Evolutionary conservation across 257 asterid genomes (phyloP), one percentile per base, ranked within the genome.

Genomic region (Agastache rugosa): DNA sequence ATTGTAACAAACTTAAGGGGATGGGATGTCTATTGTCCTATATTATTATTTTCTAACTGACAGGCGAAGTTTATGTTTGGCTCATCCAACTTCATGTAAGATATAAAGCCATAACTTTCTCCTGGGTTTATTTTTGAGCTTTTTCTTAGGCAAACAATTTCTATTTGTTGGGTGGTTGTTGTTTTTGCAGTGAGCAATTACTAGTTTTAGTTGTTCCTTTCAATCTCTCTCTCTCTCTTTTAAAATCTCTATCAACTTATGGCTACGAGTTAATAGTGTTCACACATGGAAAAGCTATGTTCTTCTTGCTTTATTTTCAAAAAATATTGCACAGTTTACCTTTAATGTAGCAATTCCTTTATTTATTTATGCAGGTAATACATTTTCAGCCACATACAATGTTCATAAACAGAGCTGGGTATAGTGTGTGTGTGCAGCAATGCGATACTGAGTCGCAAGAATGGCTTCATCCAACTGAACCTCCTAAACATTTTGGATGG

Each of bases 331-430:
- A 39, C 1, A 50, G 58, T 27, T 17, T 25, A 73, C 41, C 2
- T 71, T 61, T 72, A 67, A 65, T 39, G 19, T 47, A 66, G 27
- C 71, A 74, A 51, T 47, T 63, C 55, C 61, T 72, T 34, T 75
- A 69, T 39, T 39, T 39, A 39, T 74, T 50, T 60, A 14, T 87
- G 79, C 90, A 95, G 99, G 99, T 92, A 62, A 88, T 95, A 77
- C 96, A 95, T 85, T 86, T 92, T 83, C 99, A 92, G 85, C 99
- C 99, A 67, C 98, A 90, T 76, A 86, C 96, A 27, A 76, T 90
- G 87, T 87, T 86, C 79, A 58, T 89, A 68, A 95, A 95, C 86
- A 85, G 98, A 86, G 85, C 84, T 63, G 99, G 99, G 50, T 77
- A 79, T 79, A 81, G 91, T 72, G 74, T 95, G 76, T 92, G 97